Percentiles rank a stretch among this genome's conserved stretches.
Conservation (phyloP, 225 moss, liverwort and hornwort species). For the Asterella californica region DNA sequence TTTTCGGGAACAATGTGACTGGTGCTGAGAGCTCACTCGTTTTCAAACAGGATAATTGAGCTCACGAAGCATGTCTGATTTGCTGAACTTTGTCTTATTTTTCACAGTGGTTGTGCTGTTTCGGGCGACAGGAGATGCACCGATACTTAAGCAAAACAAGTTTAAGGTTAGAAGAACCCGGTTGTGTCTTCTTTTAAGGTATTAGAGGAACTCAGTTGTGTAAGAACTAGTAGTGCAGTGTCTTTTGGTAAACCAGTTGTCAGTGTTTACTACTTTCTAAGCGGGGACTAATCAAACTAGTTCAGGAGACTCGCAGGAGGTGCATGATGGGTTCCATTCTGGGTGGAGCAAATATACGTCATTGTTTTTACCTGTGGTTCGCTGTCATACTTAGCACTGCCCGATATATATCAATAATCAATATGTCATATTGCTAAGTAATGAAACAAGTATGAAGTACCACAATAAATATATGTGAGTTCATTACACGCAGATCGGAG, state of each 20-base stretch:
- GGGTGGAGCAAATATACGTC: too few species aligned
- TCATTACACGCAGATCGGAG: slow-evolving; percentile 65
- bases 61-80: neutral
- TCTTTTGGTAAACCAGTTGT: neutral
- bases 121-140: slow-evolving; percentile 93
- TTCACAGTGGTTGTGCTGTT: slow-evolving; percentile 78
- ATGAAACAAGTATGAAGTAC: neutral
- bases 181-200: slow-evolving; percentile 54
- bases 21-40: too few species aligned
- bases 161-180: slow-evolving; percentile 36
- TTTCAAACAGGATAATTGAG: too few species aligned
- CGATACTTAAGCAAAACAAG: slow-evolving; percentile 85
- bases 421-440: too few species aligned
- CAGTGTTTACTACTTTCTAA: neutral
- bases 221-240: neutral
- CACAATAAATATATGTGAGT: neutral
- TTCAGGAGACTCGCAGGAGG: too few species aligned
- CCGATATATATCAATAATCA: too few species aligned
- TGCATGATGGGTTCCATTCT: neutral
- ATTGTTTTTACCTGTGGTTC: neutral
- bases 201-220: neutral
- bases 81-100: neutral
- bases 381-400: neutral
- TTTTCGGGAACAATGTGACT: too few species aligned
- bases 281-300: neutral